A percentile compares a stretch with the other conserved stretches of the same genome.
These are phyloP conservation scores for Arachnomyces sp. DNA, from an alignment of 2,329 filamentous ascomycete genomes.

Conservation along the genomic window DNA sequence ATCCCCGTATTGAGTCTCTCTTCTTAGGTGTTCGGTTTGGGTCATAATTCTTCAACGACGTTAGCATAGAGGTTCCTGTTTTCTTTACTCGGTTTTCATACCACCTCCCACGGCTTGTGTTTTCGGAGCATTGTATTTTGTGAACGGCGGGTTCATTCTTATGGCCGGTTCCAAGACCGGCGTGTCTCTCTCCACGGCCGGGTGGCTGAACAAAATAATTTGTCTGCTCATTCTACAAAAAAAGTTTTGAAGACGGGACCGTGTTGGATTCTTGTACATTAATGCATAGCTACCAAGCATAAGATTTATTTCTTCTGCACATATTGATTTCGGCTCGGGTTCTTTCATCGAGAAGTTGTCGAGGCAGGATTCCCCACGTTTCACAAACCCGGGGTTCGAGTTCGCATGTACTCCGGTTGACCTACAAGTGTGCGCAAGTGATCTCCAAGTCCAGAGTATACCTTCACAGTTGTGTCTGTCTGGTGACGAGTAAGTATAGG, in stretches of 20 bases:
- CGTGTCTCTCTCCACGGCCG: background rate
- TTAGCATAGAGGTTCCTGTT: background rate
- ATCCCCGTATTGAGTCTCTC: slow-evolving; percentile 18
- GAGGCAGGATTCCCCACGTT: too few relatives aligned
- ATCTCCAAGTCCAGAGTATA: too few relatives aligned
- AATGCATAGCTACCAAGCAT: slow-evolving; percentile 25
- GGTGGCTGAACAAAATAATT: slow-evolving; percentile 10
- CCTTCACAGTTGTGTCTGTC: too few relatives aligned
- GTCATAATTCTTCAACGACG: slow-evolving; percentile 17
- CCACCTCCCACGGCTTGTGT: background rate
- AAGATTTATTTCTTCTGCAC: slow-evolving; percentile 15
- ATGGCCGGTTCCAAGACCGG: slow-evolving; percentile 2
- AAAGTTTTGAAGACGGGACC: slow-evolving; percentile 8
- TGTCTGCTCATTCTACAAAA: slow-evolving; percentile 14
- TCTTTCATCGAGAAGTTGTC: too few relatives aligned
- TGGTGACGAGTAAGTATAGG: too few relatives aligned
- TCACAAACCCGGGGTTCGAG: too few relatives aligned
- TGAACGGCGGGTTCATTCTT: slow-evolving; percentile 16
- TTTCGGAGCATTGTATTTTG: slow-evolving; percentile 23
- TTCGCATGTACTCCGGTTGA: too few relatives aligned
- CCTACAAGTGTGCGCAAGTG: too few relatives aligned
- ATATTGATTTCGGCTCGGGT: too few relatives aligned
- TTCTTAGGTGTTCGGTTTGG: slow-evolving; percentile 33
- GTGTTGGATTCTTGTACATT: slow-evolving; percentile 27
- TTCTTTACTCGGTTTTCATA: background rate